Conservation (phyloP, 768 basidiomycete genomes). For the Auriscalpium vulgare region DNA sequence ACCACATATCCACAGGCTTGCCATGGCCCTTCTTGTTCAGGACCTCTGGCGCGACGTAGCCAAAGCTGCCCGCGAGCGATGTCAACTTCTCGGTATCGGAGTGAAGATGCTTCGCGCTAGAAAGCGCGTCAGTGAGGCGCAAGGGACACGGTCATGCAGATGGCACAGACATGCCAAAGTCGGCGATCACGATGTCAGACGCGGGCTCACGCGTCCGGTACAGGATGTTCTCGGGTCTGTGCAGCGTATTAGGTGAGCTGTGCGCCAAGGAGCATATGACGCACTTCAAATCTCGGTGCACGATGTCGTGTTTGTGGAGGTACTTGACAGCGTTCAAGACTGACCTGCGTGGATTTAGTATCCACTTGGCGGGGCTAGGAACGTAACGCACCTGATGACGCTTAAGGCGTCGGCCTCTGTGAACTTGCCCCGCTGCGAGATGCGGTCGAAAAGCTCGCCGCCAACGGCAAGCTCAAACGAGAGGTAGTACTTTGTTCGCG, state of each 20-base stretch:
- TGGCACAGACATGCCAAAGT: slow-evolving; percentile 84
- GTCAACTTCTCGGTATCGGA: slow-evolving; percentile 62
- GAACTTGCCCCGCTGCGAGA: slow-evolving; percentile 80
- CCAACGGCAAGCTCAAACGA: slow-evolving; percentile 90
- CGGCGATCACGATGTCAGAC: slow-evolving; percentile 90
- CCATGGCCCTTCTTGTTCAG: slow-evolving; percentile 77
- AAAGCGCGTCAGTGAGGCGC: neutral
- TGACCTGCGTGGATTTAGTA: slow-evolving; percentile 38
- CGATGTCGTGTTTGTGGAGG: slow-evolving; percentile 87
- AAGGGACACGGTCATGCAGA: neutral
- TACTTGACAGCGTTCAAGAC: slow-evolving; percentile 82
- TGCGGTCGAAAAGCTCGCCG: slow-evolving; percentile 90
- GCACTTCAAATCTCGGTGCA: slow-evolving; percentile 93
- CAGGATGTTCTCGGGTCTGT: slow-evolving; percentile 91
- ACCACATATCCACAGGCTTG: slow-evolving; percentile 92
- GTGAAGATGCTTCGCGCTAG: slow-evolving; percentile 77
- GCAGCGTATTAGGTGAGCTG: neutral
- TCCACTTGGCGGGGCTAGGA: neutral
- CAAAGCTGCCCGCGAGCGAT: slow-evolving; percentile 73
- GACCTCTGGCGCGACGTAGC: slow-evolving; percentile 90
- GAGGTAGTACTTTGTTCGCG: slow-evolving; percentile 89
- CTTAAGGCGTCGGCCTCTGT: slow-evolving; percentile 85
- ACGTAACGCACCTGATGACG: slow-evolving; percentile 54
- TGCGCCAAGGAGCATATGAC: neutral
- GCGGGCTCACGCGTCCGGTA: slow-evolving; percentile 70